Evolutionary conservation across 2,329 filamentous ascomycete genomes (phyloP).

Genomic region (Monosporascus sp.): DNA sequence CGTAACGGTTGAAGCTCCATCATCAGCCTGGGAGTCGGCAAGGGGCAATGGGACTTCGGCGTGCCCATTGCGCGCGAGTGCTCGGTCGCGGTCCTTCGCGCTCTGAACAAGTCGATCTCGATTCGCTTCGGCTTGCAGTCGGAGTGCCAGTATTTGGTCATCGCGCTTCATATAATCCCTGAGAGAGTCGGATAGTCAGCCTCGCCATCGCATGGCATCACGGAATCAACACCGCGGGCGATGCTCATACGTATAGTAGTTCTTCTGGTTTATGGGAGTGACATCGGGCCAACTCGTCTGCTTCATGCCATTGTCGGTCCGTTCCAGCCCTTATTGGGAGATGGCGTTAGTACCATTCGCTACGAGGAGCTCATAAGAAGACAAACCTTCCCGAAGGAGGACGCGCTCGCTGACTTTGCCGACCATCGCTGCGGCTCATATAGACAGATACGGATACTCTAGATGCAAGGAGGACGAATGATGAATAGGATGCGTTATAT

Average conservation of each 20-base stretch:
- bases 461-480: constrained; percentile 3
- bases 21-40: constrained; percentile 55
- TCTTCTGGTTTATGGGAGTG: constrained; percentile 96
- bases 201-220: background rate
- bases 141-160: constrained; percentile 86
- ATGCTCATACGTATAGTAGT: constrained; percentile 82
- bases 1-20: constrained; percentile 46
- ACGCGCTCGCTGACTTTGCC: constrained; percentile 62
- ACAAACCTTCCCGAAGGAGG: constrained; percentile 55
- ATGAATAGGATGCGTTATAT: background rate
- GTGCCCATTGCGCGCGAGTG: constrained; percentile 68
- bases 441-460: background rate
- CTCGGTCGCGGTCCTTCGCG: constrained; percentile 82
- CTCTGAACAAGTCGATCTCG: constrained; percentile 78
- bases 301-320: constrained; percentile 98
- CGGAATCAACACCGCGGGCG: background rate
- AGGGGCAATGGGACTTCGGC: constrained; percentile 58
- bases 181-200: constrained; percentile 17
- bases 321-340: constrained; percentile 67
- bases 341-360: constrained; percentile 10
- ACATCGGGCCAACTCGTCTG: constrained; percentile 91
- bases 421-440: constrained; percentile 41
- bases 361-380: constrained; percentile 1
- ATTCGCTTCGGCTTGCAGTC: constrained; percentile 81
- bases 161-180: constrained; percentile 98